Conservation (phyloP, 148 eudicot genomes). For the Beta vulgaris region DNA sequence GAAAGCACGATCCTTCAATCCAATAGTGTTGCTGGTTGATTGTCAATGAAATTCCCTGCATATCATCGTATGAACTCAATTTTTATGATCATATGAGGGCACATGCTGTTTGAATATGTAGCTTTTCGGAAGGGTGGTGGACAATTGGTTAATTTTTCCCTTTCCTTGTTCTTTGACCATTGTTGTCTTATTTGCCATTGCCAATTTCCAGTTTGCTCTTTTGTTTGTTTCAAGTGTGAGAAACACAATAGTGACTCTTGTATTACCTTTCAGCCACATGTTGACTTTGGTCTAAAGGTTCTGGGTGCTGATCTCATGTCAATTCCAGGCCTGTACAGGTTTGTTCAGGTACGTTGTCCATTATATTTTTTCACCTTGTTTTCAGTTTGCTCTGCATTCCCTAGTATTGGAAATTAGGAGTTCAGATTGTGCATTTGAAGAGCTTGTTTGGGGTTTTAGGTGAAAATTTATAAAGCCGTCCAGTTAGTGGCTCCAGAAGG, state of each 20-base stretch:
- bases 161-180: not conserved
- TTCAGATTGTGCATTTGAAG: not conserved
- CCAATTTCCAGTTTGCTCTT: not conserved
- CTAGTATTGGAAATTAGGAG: not conserved
- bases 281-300: slow-evolving; percentile 87
- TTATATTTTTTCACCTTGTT: not conserved
- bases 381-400: not conserved
- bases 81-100: not conserved
- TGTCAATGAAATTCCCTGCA: not conserved
- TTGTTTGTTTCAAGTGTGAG: not conserved
- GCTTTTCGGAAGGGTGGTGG: not conserved
- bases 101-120: not conserved
- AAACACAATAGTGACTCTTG: not conserved
- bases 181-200: not conserved
- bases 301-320: slow-evolving; percentile 96
- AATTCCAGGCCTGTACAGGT: slow-evolving; percentile 78
- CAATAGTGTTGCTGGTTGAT: not conserved
- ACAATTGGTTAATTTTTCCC: not conserved
- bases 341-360: slow-evolving; percentile 65
- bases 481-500: not conserved
- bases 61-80: not conserved
- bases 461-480: not conserved
- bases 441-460: not conserved
- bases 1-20: not conserved
- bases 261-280: slow-evolving; percentile 69